Percentiles rank a stretch among this genome's conserved stretches.
These are phyloP conservation scores for Turnera subulata DNA, from an alignment of 345 rosid genomes.

Conservation along the genomic window DNA sequence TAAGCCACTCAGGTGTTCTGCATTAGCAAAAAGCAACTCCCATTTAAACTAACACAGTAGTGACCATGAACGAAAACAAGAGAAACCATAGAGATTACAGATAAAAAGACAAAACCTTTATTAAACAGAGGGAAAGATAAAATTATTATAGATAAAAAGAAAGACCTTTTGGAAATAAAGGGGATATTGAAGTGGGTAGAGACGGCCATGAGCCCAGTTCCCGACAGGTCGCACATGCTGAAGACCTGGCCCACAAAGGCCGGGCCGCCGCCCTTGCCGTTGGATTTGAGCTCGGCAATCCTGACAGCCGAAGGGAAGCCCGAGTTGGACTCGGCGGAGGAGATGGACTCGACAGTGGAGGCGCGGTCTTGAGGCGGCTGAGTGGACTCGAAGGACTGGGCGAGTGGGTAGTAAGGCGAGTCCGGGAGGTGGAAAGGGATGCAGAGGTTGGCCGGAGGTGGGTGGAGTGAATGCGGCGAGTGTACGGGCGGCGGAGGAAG, in stretches of 20 bases:
- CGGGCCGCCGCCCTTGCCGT: constrained; percentile 74
- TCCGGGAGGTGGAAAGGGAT: constrained; percentile 46
- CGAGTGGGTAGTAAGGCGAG: constrained; percentile 18
- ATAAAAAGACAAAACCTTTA: constrained; percentile 40
- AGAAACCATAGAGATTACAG: too few species aligned
- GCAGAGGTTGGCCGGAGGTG: constrained; percentile 41
- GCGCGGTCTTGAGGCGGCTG: constrained; percentile 38
- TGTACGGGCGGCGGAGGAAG: constrained; percentile 19
- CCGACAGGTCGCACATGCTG: constrained; percentile 96
- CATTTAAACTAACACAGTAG: neutral
- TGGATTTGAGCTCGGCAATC: constrained; percentile 61
- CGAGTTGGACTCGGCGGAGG: constrained; percentile 47
- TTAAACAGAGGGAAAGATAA: constrained; percentile 62
- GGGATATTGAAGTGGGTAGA: constrained; percentile 90
- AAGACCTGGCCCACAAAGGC: constrained; percentile 98
- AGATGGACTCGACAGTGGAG: constrained; percentile 36
- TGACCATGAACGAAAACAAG: too few species aligned
- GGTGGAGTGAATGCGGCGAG: constrained; percentile 6
- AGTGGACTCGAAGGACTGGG: constrained; percentile 23
- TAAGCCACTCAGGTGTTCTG: constrained; percentile 92
- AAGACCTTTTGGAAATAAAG: constrained; percentile 72
- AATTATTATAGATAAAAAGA: too few species aligned
- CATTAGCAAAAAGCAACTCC: constrained; percentile 12
- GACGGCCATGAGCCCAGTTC: constrained; percentile 95
- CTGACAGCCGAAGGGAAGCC: constrained; percentile 76